Evolutionary conservation across 2,329 filamentous ascomycete genomes (phyloP).

Genomic region (Trichoderma arundinaceum): DNA sequence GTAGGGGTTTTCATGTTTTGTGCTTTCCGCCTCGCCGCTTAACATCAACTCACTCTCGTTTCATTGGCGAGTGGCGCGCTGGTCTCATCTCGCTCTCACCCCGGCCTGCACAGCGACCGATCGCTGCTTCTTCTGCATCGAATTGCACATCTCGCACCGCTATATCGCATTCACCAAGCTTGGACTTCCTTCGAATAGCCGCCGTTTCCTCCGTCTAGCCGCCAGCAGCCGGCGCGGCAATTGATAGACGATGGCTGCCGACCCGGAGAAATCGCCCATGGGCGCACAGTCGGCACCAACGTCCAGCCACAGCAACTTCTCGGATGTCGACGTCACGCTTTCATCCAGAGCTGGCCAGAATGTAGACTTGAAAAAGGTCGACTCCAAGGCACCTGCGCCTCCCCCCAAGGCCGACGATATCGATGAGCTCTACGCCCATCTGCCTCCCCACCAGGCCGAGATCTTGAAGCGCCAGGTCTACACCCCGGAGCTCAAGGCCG

Average conservation of each 20-base stretch:
- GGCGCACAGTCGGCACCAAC: constrained; percentile 13
- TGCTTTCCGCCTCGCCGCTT: not conserved
- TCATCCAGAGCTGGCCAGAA: constrained; percentile 16
- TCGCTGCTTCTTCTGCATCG: not conserved
- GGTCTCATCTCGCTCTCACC: constrained; percentile 14
- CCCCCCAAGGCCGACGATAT: constrained; percentile 44
- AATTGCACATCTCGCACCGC: constrained; percentile 12
- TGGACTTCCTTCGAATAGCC: constrained; percentile 1
- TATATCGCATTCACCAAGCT: not conserved
- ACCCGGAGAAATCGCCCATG: constrained; percentile 20
- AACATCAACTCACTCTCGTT: constrained; percentile 11
- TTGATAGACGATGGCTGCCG: constrained; percentile 27
- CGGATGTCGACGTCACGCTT: constrained; percentile 23
- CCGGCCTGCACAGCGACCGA: constrained; percentile 5
- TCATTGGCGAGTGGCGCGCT: constrained; percentile 2
- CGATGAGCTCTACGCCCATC: constrained; percentile 63
- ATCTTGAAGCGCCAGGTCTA: constrained; percentile 73
- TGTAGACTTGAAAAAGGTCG: constrained; percentile 24
- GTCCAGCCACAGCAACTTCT: constrained; percentile 28
- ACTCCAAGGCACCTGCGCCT: constrained; percentile 25
- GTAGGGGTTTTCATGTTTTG: not conserved
- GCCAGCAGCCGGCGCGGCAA: constrained; percentile 25
- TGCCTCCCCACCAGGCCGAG: constrained; percentile 68
- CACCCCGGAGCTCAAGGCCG: constrained; percentile 67
- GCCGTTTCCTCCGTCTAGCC: not conserved